phyloP scores from a whole-genome alignment of 192 early-diverging fungal species.

The Dissophora ornata region DNA sequence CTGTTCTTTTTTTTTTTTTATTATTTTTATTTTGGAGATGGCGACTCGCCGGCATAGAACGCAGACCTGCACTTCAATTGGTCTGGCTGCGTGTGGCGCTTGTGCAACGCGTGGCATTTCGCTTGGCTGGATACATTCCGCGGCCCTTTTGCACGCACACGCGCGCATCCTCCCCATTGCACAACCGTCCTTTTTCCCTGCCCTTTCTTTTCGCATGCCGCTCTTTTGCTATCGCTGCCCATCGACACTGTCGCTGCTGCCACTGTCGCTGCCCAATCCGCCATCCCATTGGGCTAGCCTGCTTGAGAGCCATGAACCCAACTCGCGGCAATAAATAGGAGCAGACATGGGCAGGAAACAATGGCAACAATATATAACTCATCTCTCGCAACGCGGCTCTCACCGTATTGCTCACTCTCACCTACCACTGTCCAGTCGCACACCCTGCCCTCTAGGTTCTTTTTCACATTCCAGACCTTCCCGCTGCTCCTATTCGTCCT shows the following conservation, averaged over 20 bases:
- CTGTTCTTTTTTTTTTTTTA: too few species aligned
- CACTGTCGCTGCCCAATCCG: background rate
- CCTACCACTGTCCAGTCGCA: background rate
- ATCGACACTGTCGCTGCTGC: background rate
- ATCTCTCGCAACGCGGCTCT: background rate
- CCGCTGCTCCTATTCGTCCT: background rate
- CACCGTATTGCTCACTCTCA: background rate
- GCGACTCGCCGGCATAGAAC: too few species aligned
- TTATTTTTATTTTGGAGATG: too few species aligned
- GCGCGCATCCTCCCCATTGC: too few species aligned
- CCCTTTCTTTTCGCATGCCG: background rate
- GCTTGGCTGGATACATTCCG: too few species aligned
- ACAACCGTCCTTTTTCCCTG: too few species aligned
- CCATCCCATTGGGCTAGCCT: background rate
- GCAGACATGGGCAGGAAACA: background rate
- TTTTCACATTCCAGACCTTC: too few species aligned
- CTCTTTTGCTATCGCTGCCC: background rate
- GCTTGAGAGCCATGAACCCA: constrained; percentile 16
- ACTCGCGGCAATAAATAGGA: background rate
- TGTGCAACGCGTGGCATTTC: too few species aligned
- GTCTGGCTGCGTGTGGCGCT: too few species aligned
- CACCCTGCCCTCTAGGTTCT: background rate
- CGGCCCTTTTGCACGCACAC: too few species aligned
- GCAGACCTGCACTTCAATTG: too few species aligned
- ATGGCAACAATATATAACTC: background rate